phyloP scores from a whole-genome alignment of 345 rosid genomes.

The Salix arbutifolia region DNA sequence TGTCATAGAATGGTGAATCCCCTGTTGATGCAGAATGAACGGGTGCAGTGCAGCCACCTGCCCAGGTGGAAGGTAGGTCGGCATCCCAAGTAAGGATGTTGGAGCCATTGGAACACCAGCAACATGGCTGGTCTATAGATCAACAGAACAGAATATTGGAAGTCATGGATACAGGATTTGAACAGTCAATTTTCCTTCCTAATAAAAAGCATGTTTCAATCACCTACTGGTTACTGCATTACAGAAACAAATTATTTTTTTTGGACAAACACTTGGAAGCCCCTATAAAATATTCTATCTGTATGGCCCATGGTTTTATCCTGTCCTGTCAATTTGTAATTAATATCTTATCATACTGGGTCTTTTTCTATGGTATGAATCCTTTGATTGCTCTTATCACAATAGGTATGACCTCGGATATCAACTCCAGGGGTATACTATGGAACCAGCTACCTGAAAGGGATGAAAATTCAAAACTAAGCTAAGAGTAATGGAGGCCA shows the following conservation, averaged over 20 bases:
- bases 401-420: not conserved
- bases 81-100: conserved; percentile 60
- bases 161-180: not conserved
- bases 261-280: not conserved
- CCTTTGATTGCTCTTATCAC: not conserved
- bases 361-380: not conserved
- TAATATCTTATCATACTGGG: not conserved
- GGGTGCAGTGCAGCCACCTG: conserved; percentile 76
- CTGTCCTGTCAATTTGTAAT: not conserved
- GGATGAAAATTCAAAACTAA: not conserved
- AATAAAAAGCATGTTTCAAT: not conserved
- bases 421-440: not conserved
- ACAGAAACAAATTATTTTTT: not conserved
- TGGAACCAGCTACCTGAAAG: not conserved
- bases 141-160: not conserved
- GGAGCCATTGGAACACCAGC: conserved; percentile 51
- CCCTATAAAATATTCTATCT: not conserved
- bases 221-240: not conserved
- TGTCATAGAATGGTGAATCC: conserved; percentile 56
- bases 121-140: conserved; percentile 42
- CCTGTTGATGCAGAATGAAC: conserved; percentile 70
- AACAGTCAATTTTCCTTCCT: not conserved
- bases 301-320: not conserved
- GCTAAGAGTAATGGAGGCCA: not conserved
- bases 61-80: conserved; percentile 65